These are phyloP conservation scores for Akanthomyces dipterigenus DNA, from an alignment of 2,329 filamentous ascomycete genomes.

Conservation along the genomic window DNA sequence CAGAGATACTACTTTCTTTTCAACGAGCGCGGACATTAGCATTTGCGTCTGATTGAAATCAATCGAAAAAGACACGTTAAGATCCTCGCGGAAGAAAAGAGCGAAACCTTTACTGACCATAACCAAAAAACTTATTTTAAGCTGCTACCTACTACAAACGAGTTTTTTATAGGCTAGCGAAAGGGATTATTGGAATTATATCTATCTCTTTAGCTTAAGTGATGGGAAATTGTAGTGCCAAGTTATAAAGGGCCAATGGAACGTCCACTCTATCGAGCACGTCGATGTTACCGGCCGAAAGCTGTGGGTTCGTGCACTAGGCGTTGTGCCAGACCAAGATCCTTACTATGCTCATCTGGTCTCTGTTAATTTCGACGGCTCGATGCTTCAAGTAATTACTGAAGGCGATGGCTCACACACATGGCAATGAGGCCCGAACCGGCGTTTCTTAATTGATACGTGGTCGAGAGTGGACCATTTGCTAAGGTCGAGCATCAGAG, in stretches of 20 bases:
- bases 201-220: too few relatives aligned
- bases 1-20: too few relatives aligned
- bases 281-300: slow-evolving; percentile 17
- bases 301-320: slow-evolving; percentile 20
- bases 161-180: too few relatives aligned
- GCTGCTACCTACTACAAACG: too few relatives aligned
- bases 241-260: slow-evolving; percentile 23
- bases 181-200: too few relatives aligned
- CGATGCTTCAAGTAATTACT: slow-evolving; percentile 19
- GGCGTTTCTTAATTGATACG: slow-evolving; percentile 18
- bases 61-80: too few relatives aligned
- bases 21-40: too few relatives aligned
- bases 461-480: slow-evolving; percentile 22
- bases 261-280: slow-evolving; percentile 17
- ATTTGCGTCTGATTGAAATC: too few relatives aligned
- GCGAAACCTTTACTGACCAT: too few relatives aligned
- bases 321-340: slow-evolving; percentile 18
- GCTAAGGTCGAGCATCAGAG: slow-evolving; percentile 16
- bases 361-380: slow-evolving; percentile 21
- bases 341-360: slow-evolving; percentile 21
- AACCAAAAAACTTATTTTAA: too few relatives aligned
- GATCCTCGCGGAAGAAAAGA: too few relatives aligned
- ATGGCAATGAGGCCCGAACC: slow-evolving; percentile 19
- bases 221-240: too few relatives aligned
- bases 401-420: slow-evolving; percentile 22